A percentile compares a stretch with the other conserved stretches of the same genome.
Evolutionary conservation across 169 alveolate genomes (phyloP).

Genomic region (Plasmodium malariae): DNA sequence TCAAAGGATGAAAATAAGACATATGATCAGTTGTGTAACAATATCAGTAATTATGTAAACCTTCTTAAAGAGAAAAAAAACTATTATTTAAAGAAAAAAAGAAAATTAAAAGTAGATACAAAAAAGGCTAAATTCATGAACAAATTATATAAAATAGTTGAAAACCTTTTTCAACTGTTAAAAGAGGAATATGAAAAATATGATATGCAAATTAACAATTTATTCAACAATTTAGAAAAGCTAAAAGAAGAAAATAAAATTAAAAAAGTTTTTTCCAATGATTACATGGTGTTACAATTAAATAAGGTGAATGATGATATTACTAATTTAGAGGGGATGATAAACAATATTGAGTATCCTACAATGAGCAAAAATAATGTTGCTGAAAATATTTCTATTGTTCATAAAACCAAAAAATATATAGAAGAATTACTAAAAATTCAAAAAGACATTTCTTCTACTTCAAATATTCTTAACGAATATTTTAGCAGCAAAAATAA

Average conservation of each 20-base stretch:
- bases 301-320: conserved; percentile 19
- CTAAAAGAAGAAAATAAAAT: neutral
- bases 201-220: conserved; percentile 6
- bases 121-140: conserved; percentile 6
- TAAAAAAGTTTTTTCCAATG: too few relatives aligned
- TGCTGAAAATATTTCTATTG: conserved; percentile 16
- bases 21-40: conserved; percentile 19
- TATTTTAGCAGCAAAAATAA: conserved; percentile 4
- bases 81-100: conserved; percentile 22
- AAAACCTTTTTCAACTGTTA: conserved; percentile 20
- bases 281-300: conserved; percentile 16
- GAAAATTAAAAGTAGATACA: conserved; percentile 23
- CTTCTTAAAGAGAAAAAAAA: conserved; percentile 35
- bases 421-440: conserved; percentile 7
- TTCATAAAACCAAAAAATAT: conserved; percentile 18
- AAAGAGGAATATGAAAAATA: conserved; percentile 18
- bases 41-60: conserved; percentile 13
- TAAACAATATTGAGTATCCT: conserved; percentile 21
- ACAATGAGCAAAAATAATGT: neutral
- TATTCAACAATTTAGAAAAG: conserved; percentile 31
- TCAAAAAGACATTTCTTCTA: neutral
- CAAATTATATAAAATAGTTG: conserved; percentile 45
- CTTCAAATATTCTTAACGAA: conserved; percentile 8
- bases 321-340: neutral
- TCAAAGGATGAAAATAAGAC: conserved; percentile 16